Percentiles rank a stretch among this genome's conserved stretches.
phyloP scores from a whole-genome alignment of 2,329 filamentous ascomycete genomes.

The Colletotrichum sp. region DNA sequence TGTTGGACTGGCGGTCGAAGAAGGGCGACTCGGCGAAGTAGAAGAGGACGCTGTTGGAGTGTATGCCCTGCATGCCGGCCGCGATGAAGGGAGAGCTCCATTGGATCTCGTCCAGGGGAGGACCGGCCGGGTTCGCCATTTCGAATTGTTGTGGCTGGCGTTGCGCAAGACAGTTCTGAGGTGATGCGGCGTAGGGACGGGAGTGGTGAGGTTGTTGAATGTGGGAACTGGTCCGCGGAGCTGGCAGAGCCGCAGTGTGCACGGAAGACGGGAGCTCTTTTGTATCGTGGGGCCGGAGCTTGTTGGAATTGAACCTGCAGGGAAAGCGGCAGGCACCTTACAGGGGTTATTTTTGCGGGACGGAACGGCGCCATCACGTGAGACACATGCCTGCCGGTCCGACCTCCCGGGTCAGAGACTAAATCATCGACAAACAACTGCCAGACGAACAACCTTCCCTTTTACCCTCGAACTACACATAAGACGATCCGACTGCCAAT shows the following conservation, averaged over 20 bases:
- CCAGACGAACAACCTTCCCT: no score
- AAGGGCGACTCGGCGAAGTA: slow-evolving; percentile 73
- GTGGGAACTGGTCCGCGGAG: neutral
- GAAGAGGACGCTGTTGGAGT: slow-evolving; percentile 69
- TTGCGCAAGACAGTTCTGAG: neutral
- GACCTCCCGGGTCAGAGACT: neutral
- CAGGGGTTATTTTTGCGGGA: neutral
- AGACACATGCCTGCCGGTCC: neutral
- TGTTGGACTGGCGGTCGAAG: slow-evolving; percentile 72
- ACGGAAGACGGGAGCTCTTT: slow-evolving; percentile 2
- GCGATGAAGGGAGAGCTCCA: slow-evolving; percentile 61
- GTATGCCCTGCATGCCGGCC: slow-evolving; percentile 61
- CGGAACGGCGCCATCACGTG: neutral
- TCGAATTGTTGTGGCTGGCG: neutral
- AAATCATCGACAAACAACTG: neutral
- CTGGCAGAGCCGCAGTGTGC: neutral
- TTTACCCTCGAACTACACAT: neutral
- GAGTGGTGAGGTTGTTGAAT: neutral
- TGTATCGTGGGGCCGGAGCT: slow-evolving; percentile 16
- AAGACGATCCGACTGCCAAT: neutral
- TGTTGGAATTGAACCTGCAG: neutral
- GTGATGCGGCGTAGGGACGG: neutral
- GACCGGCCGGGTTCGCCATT: slow-evolving; percentile 53
- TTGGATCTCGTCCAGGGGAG: slow-evolving; percentile 70
- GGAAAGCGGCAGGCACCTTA: neutral